Base-by-base conservation (phyloP, 169 alveolate species). In the Cryptosporidium ubiquitum region DNA sequence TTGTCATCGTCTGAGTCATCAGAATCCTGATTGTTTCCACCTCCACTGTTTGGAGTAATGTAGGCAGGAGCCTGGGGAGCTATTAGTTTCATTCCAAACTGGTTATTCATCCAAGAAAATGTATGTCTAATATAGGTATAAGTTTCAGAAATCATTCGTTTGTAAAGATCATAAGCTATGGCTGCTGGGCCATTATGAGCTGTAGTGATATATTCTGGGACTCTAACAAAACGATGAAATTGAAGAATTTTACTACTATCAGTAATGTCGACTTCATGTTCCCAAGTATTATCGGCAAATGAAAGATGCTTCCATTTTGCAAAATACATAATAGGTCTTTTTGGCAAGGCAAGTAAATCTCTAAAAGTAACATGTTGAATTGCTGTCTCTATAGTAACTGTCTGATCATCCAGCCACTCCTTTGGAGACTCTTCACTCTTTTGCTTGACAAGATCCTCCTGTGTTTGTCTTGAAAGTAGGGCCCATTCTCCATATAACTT, bases 401-500 rank as follows among this genome's bases (percentile, higher is more conserved):
- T 79, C 18, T 79, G 73, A 29, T 79, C 89, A 47, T 79, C 89
- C 10, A 61, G 23, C 89, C 89, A 79, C 29, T 79, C 89, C 16
- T 64, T 79, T 61, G 92, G 70, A 4, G 74, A 74, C 33, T 73
- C 86, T 23, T 60, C 92, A 35, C 86, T 85, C 60, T 71, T 84
- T 52, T 85, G 85, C 0, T 85, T 85, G 20, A 74, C 92, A 4
- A 73, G 70, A 70, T 73, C 92, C 57, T 84, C 92, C 73, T 84
- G 89, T 3, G 92, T 74, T 52, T 70, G 92, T n/a, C 92, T 70
- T 5, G 92, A 85, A 16, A 85, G 58, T 5, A 84, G 71, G 10
- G 92, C 92, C 92, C 92, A 85, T 35, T 85, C 92, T 5, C 92
- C 84, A 60, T 85, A 85, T 44, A 85, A 39, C 58, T 85, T 85